Evolutionary conservation across 177 flowering plant genomes (phyloP).

Genomic region (Tripterygium wilfordii): DNA sequence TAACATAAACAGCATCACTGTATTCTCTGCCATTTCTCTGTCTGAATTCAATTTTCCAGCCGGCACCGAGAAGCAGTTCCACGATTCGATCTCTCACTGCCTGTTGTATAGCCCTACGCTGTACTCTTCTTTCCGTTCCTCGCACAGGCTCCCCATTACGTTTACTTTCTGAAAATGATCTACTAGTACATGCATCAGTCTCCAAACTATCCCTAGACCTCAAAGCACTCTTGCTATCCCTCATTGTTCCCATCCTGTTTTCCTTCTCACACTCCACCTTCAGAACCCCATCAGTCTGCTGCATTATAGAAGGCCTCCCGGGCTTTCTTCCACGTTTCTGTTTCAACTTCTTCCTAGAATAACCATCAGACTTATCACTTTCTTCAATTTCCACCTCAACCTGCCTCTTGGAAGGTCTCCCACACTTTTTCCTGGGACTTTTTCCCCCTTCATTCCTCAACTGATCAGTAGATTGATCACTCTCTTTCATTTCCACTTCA

Average conservation of each 20-base stretch:
- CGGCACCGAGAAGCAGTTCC: conserved; percentile 32
- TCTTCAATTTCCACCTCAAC: neutral
- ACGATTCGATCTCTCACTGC: conserved; percentile 32
- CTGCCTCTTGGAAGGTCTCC: conserved; percentile 8
- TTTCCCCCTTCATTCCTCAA: too few species aligned
- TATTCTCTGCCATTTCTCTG: conserved; percentile 40
- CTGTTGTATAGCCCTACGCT: conserved; percentile 17
- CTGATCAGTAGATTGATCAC: too few species aligned
- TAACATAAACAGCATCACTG: conserved; percentile 52
- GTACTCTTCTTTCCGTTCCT: conserved; percentile 1
- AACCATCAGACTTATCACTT: neutral
- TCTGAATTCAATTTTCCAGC: conserved; percentile 51
- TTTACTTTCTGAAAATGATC: neutral
- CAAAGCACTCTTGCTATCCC: too few species aligned
- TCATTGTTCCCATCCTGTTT: neutral
- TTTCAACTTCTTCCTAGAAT: neutral
- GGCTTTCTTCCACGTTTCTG: conserved; percentile 12
- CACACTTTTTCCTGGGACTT: too few species aligned
- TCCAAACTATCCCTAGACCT: too few species aligned
- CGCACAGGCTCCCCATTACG: too few species aligned
- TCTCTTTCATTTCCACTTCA: too few species aligned
- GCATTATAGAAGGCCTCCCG: too few species aligned
- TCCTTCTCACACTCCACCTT: neutral
- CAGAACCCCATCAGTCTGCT: neutral
- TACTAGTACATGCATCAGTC: too few species aligned